phyloP scores from a whole-genome alignment of 108 stramenopile species.

The Parietichytrium sp. region DNA sequence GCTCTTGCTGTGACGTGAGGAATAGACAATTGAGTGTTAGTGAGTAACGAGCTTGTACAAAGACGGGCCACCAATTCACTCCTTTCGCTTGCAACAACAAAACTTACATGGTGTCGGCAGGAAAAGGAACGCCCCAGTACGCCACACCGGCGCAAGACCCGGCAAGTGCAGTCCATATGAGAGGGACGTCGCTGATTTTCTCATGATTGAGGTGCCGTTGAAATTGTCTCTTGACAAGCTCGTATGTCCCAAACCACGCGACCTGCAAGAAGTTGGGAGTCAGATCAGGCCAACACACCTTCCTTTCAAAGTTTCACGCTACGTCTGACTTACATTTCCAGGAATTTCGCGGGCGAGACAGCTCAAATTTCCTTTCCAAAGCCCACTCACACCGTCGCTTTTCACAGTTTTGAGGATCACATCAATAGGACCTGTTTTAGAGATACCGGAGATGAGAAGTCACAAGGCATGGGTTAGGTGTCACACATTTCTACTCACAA shows the following conservation, averaged over 20 bases:
- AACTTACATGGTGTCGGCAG: constrained; percentile 38
- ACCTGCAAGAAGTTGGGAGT: no score
- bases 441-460: no score
- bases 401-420: constrained; percentile 20
- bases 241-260: constrained; percentile 30
- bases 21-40: not conserved
- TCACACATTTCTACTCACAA: no score
- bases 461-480: no score
- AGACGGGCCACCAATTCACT: no score
- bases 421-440: not conserved
- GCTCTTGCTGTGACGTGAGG: not conserved
- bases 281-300: no score
- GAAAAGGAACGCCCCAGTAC: constrained; percentile 36
- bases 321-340: no score
- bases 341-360: constrained; percentile 31
- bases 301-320: no score
- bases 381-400: not conserved
- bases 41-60: no score
- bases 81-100: no score
- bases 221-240: not conserved
- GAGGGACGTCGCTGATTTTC: not conserved
- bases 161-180: not conserved
- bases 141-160: constrained; percentile 32
- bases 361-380: constrained; percentile 36
- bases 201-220: not conserved